Evolutionary conservation across 495 filamentous ascomycete genomes (phyloP).

Genomic region (Aspergillus coremiiformis): DNA sequence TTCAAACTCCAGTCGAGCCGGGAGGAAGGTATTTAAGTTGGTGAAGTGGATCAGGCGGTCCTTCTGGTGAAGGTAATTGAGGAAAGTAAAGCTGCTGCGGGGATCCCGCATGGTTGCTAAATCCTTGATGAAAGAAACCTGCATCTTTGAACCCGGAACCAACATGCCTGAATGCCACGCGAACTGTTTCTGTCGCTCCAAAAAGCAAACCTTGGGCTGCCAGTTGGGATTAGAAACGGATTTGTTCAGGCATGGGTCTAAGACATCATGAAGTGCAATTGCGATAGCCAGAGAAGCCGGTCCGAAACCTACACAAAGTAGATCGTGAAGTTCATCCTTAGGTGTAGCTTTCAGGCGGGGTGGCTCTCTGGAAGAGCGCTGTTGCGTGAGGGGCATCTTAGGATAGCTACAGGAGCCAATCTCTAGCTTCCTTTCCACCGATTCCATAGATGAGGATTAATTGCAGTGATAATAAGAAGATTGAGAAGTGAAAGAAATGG

Average conservation of each 20-base stretch:
- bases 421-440: slow-evolving; percentile 18
- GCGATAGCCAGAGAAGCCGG: slow-evolving; percentile 91
- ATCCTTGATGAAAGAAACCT: slow-evolving; percentile 97
- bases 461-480: not conserved
- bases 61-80: slow-evolving; percentile 83
- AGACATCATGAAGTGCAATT: slow-evolving; percentile 73
- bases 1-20: slow-evolving; percentile 81
- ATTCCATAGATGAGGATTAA: slow-evolving; percentile 14
- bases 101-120: slow-evolving; percentile 84
- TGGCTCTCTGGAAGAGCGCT: slow-evolving; percentile 6
- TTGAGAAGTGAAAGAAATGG: not conserved
- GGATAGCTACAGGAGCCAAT: slow-evolving; percentile 17
- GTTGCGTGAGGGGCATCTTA: slow-evolving; percentile 17
- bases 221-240: slow-evolving; percentile 18
- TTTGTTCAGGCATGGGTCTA: slow-evolving; percentile 34
- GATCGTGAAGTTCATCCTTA: slow-evolving; percentile 61
- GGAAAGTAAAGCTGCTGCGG: slow-evolving; percentile 85
- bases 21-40: slow-evolving; percentile 83
- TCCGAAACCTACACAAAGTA: slow-evolving; percentile 89
- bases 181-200: slow-evolving; percentile 79
- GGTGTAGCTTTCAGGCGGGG: slow-evolving; percentile 22
- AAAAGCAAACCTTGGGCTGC: slow-evolving; percentile 66
- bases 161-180: slow-evolving; percentile 95
- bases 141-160: slow-evolving; percentile 87
- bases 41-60: slow-evolving; percentile 77